A percentile compares a stretch with the other conserved stretches of the same genome.
These are phyloP conservation scores for Grifola frondosa DNA, from an alignment of 1,284 basidiomycete species.

Conservation along the genomic window DNA sequence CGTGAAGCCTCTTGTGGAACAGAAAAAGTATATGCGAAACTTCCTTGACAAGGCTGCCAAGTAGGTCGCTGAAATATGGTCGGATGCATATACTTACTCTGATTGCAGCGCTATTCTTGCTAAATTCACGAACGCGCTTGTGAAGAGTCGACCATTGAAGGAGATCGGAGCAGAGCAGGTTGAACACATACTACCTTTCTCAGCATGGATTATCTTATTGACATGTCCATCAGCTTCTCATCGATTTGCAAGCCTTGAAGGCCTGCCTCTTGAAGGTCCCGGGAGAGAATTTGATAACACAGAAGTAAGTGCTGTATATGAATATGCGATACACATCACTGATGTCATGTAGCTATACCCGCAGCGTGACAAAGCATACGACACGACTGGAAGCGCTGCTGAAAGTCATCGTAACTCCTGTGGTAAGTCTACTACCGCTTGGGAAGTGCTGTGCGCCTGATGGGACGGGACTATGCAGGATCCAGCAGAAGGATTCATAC, in stretches of 20 bases:
- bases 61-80: constrained; percentile 40
- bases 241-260: constrained; percentile 89
- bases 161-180: constrained; percentile 95
- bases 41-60: constrained; percentile 90
- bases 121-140: constrained; percentile 84
- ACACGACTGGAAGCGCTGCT: constrained; percentile 85
- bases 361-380: constrained; percentile 78
- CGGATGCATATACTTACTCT: constrained; percentile 1
- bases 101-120: constrained; percentile 70
- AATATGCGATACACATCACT: constrained; percentile 3
- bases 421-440: constrained; percentile 55
- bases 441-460: constrained; percentile 1
- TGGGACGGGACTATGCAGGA: constrained; percentile 49
- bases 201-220: neutral
- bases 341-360: constrained; percentile 61
- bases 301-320: constrained; percentile 44
- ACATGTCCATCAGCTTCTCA: constrained; percentile 62
- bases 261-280: constrained; percentile 82
- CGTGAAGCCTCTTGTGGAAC: constrained; percentile 77
- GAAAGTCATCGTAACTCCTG: constrained; percentile 91
- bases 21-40: constrained; percentile 91
- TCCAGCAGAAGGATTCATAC: constrained; percentile 89
- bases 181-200: constrained; percentile 13
- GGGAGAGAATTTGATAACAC: constrained; percentile 57
- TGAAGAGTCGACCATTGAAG: constrained; percentile 84